A percentile compares a stretch with the other conserved stretches of the same genome.
These are phyloP conservation scores for Teratosphaeria viscida DNA, from an alignment of 2,329 filamentous ascomycete genomes.

Conservation along the genomic window DNA sequence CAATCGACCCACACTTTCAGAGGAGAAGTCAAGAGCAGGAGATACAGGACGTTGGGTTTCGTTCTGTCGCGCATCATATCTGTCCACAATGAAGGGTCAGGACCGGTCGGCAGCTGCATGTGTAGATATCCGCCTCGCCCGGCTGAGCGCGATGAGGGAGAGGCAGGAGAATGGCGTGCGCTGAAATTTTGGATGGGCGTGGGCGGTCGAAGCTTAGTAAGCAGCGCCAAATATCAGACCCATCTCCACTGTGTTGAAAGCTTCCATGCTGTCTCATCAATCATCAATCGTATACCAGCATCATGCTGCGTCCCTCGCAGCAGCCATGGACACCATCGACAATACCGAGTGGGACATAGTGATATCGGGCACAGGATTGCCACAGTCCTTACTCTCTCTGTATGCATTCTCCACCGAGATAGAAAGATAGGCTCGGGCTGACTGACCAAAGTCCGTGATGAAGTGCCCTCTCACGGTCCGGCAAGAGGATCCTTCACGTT, in stretches of 20 bases:
- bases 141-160: constrained; percentile 22
- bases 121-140: constrained; percentile 9
- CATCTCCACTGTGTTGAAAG: not conserved
- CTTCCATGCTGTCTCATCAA: not conserved
- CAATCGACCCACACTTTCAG: constrained; percentile 42
- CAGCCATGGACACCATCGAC: constrained; percentile 39
- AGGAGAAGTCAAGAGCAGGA: constrained; percentile 35
- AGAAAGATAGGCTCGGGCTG: constrained; percentile 33
- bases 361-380: constrained; percentile 42
- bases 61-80: constrained; percentile 34
- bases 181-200: constrained; percentile 3
- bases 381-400: constrained; percentile 44
- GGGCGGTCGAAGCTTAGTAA: not conserved
- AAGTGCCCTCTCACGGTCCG: constrained; percentile 86
- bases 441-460: constrained; percentile 53
- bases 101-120: constrained; percentile 15
- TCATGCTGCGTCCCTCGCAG: not conserved
- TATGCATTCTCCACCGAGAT: constrained; percentile 26
- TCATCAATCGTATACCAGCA: too few species aligned
- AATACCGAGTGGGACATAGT: constrained; percentile 43
- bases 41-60: constrained; percentile 36
- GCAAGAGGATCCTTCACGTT: constrained; percentile 82
- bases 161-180: constrained; percentile 7
- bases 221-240: not conserved
- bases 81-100: constrained; percentile 35